Base-by-base conservation (phyloP, 1,284 basidiomycete species). In the Naganishia cerealis region DNA sequence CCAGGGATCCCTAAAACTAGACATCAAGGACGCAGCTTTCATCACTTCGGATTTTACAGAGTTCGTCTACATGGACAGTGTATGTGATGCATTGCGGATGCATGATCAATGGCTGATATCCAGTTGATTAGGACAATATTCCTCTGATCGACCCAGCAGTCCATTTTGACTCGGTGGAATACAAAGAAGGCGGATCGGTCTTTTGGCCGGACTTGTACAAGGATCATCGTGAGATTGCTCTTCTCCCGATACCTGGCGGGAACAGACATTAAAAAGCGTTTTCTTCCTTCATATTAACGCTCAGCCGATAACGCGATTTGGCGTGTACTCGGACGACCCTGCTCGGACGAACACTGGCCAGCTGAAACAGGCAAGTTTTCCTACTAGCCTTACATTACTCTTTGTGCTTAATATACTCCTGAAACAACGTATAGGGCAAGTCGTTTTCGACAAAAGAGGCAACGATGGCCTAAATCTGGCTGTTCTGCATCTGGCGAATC, bases 201-300 rank as follows among this genome's bases (percentile, higher is more conserved):
- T 82, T 84, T 72, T 84, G 82, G 82, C 77, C 82, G 1, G 82
- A 83, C 68, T 74, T 82, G 46, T 81, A 81, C 73, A 82, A 82
- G 72, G 83, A 84, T 72, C 79, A 82, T 67, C 79, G 81, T 82
- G 58, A 71, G 81, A 75, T 4, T 15, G 13, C 13, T 3, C 40
- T 16, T 8, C 38, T 15, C 54, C 24, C 42, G 13, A 46, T 59
- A 40, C 7, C 15, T 8, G 43, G n/a, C 12, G 18, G 24, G 7
- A 9, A 24, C n/a, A 4, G 57, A 68, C 52, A 8, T 39, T 58
- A 21, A 36, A 26, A 7, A 3, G 55, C 8, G 4, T n/a, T 10
- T 2, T 40, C 0, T 54, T 5, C 68, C 46, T 24, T 24, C 4
- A 24, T 13, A n/a, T 50, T 4, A 8, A 10, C 21, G 29, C n/a